phyloP scores from a whole-genome alignment of 176 grass and related monocot species.

The Eragrostis curvula region DNA sequence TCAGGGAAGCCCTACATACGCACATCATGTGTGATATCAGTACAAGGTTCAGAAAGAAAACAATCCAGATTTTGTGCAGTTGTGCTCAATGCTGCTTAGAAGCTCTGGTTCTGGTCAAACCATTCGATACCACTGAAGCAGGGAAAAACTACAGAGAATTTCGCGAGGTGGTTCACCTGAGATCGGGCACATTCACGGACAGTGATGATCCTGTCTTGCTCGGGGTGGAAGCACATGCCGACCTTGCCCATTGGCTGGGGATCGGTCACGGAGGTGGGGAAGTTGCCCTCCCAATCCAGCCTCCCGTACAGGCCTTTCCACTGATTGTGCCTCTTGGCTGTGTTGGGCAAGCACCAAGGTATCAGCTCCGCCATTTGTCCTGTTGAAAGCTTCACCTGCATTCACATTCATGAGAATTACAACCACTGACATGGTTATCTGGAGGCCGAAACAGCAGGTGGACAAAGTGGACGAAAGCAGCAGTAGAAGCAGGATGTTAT shows the following conservation, averaged over 20 bases:
- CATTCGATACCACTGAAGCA: background rate
- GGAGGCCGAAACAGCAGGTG: background rate
- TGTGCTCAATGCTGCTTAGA: background rate
- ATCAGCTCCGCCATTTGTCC: constrained; percentile 72
- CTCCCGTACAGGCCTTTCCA: constrained; percentile 78
- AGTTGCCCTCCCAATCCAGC: constrained; percentile 86
- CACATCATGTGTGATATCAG: constrained; percentile 12
- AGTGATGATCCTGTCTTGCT: constrained; percentile 85
- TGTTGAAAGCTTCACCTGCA: constrained; percentile 75
- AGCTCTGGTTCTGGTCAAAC: background rate
- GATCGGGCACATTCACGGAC: constrained; percentile 83
- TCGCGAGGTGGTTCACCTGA: constrained; percentile 52
- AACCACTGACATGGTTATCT: background rate
- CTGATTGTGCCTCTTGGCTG: constrained; percentile 81
- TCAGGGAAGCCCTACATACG: constrained; percentile 67
- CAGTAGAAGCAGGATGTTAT: background rate
- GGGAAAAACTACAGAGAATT: background rate
- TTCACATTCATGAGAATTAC: background rate
- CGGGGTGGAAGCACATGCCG: constrained; percentile 94
- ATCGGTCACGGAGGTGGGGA: constrained; percentile 87
- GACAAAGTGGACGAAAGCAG: background rate
- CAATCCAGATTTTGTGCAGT: background rate
- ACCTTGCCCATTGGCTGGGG: constrained; percentile 97
- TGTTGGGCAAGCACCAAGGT: constrained; percentile 77
- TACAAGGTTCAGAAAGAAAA: constrained; percentile 2